Percentiles rank a stretch among this genome's conserved stretches.
Evolutionary conservation across 805 yeast species (phyloP).

Genomic region (Starmerella potacharoeniae): DNA sequence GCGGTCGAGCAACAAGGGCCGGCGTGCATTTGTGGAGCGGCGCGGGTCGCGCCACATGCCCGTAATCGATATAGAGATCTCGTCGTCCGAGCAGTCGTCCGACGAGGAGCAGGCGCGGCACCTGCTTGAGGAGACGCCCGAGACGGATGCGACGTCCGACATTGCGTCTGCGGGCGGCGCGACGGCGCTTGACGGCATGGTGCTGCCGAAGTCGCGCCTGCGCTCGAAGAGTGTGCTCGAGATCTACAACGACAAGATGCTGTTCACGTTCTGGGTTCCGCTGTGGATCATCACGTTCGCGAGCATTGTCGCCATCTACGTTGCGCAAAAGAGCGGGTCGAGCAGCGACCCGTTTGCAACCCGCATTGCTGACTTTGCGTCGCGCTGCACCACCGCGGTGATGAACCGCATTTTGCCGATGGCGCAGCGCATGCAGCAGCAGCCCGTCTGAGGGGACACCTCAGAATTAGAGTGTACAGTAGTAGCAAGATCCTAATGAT

Average conservation of each 20-base stretch:
- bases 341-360: slow-evolving; percentile 7
- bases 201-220: slow-evolving; percentile 26
- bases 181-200: not conserved
- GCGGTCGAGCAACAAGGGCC: not conserved
- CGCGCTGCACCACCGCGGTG: not conserved
- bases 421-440: slow-evolving; percentile 7
- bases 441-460: not conserved
- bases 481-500: not conserved
- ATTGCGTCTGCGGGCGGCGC: not conserved
- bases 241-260: slow-evolving; percentile 63
- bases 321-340: slow-evolving; percentile 12
- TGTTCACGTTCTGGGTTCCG: slow-evolving; percentile 87
- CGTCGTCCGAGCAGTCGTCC: slow-evolving; percentile 7
- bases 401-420: slow-evolving; percentile 12
- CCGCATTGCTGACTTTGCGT: slow-evolving; percentile 6
- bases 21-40: not conserved
- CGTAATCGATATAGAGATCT: slow-evolving; percentile 11
- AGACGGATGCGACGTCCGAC: not conserved
- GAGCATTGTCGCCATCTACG: slow-evolving; percentile 11
- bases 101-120: slow-evolving; percentile 13
- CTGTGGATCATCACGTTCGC: slow-evolving; percentile 35
- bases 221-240: slow-evolving; percentile 32
- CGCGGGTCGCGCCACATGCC: not conserved
- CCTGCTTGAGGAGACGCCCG: not conserved
- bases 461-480: not conserved